These are phyloP conservation scores for Saitozyma podzolica DNA, from an alignment of 768 basidiomycete genomes.

Conservation along the genomic window DNA sequence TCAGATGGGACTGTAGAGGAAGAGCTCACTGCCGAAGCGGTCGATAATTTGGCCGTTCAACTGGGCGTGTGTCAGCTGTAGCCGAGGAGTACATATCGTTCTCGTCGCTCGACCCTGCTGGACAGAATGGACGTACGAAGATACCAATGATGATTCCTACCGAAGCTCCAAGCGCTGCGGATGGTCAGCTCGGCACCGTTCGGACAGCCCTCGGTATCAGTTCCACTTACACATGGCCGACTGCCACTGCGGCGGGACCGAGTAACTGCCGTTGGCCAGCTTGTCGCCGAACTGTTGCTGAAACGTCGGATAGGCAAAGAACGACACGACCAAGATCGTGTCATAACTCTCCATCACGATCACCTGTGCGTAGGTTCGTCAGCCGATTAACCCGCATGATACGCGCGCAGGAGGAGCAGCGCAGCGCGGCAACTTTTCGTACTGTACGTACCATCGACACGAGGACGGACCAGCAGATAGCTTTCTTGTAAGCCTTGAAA, in stretches of 20 bases:
- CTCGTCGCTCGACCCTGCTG: no score
- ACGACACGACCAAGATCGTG: background rate
- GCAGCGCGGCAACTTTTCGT: background rate
- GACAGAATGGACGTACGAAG: background rate
- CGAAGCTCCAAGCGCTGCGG: background rate
- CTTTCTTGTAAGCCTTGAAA: constrained; percentile 37
- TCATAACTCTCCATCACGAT: constrained; percentile 3
- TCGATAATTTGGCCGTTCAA: constrained; percentile 2
- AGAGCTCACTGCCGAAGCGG: background rate
- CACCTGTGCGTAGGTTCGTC: background rate
- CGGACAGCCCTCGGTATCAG: no score
- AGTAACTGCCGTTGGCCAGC: constrained; percentile 1
- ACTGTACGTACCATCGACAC: constrained; percentile 18
- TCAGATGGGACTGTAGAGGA: no score
- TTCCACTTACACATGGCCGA: background rate
- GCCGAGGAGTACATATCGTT: no score
- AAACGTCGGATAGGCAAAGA: constrained; percentile 2
- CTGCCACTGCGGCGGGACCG: constrained; percentile 1
- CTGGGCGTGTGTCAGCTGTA: no score
- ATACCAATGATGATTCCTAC: constrained; percentile 5
- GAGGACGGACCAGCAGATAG: constrained; percentile 43
- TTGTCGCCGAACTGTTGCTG: constrained; percentile 3
- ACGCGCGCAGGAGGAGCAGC: no score
- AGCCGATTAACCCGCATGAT: background rate
- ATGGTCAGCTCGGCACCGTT: no score